Evolutionary conservation across 2,329 filamentous ascomycete genomes (phyloP).

Genomic region (Bipolaris oryzae): DNA sequence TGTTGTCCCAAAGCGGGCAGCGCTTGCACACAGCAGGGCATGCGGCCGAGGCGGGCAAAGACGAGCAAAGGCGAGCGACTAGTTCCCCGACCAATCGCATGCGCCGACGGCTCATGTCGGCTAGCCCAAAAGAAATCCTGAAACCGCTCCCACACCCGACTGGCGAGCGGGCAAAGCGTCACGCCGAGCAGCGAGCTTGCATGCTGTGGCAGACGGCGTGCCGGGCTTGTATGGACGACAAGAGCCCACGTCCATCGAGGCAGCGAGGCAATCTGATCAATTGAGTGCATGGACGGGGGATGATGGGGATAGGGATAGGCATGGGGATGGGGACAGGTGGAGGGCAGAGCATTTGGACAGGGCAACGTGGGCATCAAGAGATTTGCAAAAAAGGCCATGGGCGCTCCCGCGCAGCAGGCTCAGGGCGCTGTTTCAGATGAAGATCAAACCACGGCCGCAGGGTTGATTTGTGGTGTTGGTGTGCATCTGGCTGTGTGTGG

Average conservation of each 20-base stretch:
- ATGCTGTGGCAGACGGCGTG: slow-evolving; percentile 11
- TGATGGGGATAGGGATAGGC: slow-evolving; percentile 6
- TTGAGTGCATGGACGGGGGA: slow-evolving; percentile 6
- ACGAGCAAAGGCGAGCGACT: slow-evolving; percentile 25
- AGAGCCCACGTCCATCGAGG: neutral
- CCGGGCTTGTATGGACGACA: slow-evolving; percentile 17
- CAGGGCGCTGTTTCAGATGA: slow-evolving; percentile 44
- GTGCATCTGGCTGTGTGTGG: slow-evolving; percentile 33
- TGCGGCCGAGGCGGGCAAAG: slow-evolving; percentile 17
- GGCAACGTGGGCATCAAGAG: slow-evolving; percentile 6
- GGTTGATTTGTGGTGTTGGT: slow-evolving; percentile 40
- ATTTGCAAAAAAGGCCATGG: slow-evolving; percentile 22
- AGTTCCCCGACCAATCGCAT: slow-evolving; percentile 32
- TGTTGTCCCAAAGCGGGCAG: slow-evolving; percentile 29
- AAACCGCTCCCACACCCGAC: slow-evolving; percentile 42
- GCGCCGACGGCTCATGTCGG: slow-evolving; percentile 30
- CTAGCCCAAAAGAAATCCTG: slow-evolving; percentile 44
- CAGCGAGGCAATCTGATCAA: neutral
- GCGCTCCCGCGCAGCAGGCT: slow-evolving; percentile 25
- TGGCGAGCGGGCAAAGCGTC: slow-evolving; percentile 37
- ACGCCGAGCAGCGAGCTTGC: slow-evolving; percentile 31
- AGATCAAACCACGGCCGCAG: slow-evolving; percentile 46
- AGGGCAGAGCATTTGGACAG: neutral
- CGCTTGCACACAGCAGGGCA: slow-evolving; percentile 39
- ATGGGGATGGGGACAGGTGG: neutral